Base-by-base conservation (phyloP, 257 asterid genomes). In the Scutellaria galericulata region DNA sequence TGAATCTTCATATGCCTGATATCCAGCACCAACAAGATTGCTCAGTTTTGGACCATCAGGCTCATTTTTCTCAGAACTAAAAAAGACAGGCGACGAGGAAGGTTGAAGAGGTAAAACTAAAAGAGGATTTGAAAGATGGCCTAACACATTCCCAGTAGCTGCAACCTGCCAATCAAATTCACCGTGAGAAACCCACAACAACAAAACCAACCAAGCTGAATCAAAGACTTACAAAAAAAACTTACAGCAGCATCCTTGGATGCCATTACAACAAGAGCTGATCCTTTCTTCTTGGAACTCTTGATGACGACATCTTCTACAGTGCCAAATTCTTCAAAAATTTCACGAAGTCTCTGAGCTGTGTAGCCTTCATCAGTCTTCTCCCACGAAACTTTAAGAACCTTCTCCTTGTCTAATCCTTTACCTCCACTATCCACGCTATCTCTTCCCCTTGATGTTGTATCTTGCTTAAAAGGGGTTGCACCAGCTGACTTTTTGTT, bases 341-440 rank as follows among this genome's bases (percentile, higher is more conserved):
- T 70, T 59, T 88, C 96, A 50, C 72, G 77, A 51, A 94, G 86
- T 62, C 82, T 82, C 68, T 80, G 84, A 2, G 92, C 87, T 9
- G 90, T 83, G 71, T 94, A 94, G 68, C 78, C 96, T 68, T 65
- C 86, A n/a, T 95, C 95, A 2, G 46, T 55, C 85, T 86, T 91
- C 80, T 91, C 97, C 98, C 98, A 94, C 1, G 97, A 85, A 48
- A 94, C 96, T 81, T 89, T 94, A 58, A 94, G 96, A 55, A 88
- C 76, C 79, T 88, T 94, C 58, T 79, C 91, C 80, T 82, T 91
- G 56, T 91, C 96, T 74, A 84, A 67, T 39, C 64, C 82, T 24
- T 22, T 73, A 47, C 68, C 82, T 56, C 83, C 86, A 44, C 80
- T 75, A 72, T 68, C 86, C 31, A 15, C 12, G 54, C 80, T 63